These are phyloP conservation scores for Dendrocalamus latiflorus DNA, from an alignment of 202 grass and related monocot species.

Conservation along the genomic window DNA sequence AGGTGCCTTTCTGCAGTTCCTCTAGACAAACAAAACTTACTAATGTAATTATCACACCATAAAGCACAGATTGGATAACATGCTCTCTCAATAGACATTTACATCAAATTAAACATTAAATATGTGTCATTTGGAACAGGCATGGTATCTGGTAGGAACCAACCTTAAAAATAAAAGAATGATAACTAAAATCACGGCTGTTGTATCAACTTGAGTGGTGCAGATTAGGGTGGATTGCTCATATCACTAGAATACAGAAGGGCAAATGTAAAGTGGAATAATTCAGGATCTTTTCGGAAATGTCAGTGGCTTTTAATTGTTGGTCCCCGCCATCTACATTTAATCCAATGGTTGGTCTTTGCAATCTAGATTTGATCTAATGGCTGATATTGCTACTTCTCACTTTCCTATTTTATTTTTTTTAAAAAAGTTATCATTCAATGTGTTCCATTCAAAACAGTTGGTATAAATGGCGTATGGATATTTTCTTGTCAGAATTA, in stretches of 20 bases:
- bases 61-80: not conserved
- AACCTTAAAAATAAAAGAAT: not conserved
- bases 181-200: not conserved
- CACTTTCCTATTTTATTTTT: not conserved
- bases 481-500: not conserved
- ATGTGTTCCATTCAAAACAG: not conserved
- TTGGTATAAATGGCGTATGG: not conserved
- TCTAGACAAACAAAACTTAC: not conserved
- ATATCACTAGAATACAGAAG: not conserved
- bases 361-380: slow-evolving; percentile 3
- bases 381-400: not conserved
- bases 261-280: not conserved
- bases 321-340: not conserved
- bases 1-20: not conserved
- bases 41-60: not conserved
- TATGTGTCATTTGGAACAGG: not conserved
- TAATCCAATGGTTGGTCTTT: not conserved
- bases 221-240: not conserved
- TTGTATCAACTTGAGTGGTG: not conserved
- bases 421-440: not conserved
- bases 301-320: not conserved
- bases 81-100: not conserved
- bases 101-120: not conserved
- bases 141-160: not conserved
- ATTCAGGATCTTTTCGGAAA: not conserved